These are phyloP conservation scores for Gorgonomyces haynaldii DNA, from an alignment of 192 early-diverging fungal species.

Conservation along the genomic window DNA sequence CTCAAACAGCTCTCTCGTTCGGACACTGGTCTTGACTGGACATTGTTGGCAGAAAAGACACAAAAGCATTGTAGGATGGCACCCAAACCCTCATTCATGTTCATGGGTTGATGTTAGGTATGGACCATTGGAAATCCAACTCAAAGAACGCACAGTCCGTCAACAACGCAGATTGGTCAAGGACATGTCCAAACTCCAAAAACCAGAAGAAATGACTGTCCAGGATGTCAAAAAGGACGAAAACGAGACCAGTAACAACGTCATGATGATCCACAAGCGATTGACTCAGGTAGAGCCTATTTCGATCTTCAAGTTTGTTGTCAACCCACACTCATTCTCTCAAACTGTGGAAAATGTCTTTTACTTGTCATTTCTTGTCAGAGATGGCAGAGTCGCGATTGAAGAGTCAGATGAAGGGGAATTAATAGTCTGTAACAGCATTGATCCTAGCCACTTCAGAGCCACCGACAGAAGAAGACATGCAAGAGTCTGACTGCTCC, in stretches of 20 bases:
- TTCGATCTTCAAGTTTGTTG: slow-evolving; percentile 68
- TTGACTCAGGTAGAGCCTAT: slow-evolving; percentile 30
- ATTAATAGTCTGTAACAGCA: slow-evolving; percentile 39
- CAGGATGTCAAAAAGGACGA: slow-evolving; percentile 64
- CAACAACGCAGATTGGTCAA: slow-evolving; percentile 24
- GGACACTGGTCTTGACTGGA: no score
- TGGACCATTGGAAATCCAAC: slow-evolving; percentile 49
- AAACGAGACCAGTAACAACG: slow-evolving; percentile 78
- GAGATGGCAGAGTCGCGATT: slow-evolving; percentile 69
- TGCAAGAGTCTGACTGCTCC: slow-evolving; percentile 42
- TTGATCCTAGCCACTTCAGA: slow-evolving; percentile 41
- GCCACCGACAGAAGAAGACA: slow-evolving; percentile 55
- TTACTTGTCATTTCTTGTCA: slow-evolving; percentile 88
- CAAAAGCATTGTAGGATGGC: not conserved
- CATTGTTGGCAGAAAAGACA: not conserved
- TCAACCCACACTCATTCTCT: slow-evolving; percentile 80
- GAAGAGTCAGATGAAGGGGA: slow-evolving; percentile 50
- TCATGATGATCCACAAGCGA: slow-evolving; percentile 53
- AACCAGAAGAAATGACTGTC: slow-evolving; percentile 43
- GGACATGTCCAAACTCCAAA: slow-evolving; percentile 31
- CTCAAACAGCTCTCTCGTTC: no score
- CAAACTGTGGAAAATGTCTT: slow-evolving; percentile 97
- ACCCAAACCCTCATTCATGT: slow-evolving; percentile 1
- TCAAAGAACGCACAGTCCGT: slow-evolving; percentile 25
- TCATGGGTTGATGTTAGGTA: slow-evolving; percentile 24